Evolutionary conservation across 1,284 basidiomycete species (phyloP).

Genomic region (Cutaneotrichosporon cyanovorans): DNA sequence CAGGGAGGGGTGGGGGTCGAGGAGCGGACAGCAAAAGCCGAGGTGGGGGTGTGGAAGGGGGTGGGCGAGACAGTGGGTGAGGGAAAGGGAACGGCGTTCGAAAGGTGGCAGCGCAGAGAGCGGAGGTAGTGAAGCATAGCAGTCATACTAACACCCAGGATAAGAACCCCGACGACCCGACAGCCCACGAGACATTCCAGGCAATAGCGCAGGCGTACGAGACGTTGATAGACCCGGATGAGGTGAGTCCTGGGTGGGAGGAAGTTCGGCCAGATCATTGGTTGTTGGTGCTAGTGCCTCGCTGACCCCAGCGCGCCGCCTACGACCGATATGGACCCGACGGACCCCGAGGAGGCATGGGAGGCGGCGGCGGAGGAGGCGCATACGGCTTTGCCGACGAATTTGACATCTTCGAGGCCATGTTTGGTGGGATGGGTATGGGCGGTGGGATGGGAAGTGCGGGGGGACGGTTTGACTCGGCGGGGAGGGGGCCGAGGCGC

Average conservation of each 20-base stretch:
- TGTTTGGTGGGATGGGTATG: conserved; percentile 53
- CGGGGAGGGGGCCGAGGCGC: conserved; percentile 43
- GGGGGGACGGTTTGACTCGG: conserved; percentile 30
- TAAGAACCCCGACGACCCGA: conserved; percentile 48
- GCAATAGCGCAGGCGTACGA: conserved; percentile 87
- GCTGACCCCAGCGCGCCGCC: conserved; percentile 52
- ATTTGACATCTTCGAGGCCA: conserved; percentile 65
- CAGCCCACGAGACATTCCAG: conserved; percentile 69
- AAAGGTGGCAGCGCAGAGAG: too few relatives aligned
- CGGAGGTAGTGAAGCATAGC: too few relatives aligned
- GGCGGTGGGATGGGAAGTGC: conserved; percentile 47
- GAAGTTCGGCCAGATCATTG: too few relatives aligned
- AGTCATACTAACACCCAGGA: conserved; percentile 29
- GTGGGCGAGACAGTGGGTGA: too few relatives aligned
- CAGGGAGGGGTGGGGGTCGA: too few relatives aligned
- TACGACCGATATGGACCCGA: conserved; percentile 79
- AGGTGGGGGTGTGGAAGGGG: too few relatives aligned
- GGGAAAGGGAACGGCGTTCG: too few relatives aligned
- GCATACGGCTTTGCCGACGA: conserved; percentile 44
- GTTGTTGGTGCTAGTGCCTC: too few relatives aligned
- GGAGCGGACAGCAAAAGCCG: too few relatives aligned
- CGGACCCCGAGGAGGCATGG: conserved; percentile 46
- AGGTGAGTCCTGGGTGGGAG: conserved; percentile 21
- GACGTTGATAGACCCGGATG: conserved; percentile 67
- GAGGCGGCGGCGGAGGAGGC: conserved; percentile 49